Percentiles rank a stretch among this genome's conserved stretches.
phyloP scores from a whole-genome alignment of 768 basidiomycete species.

The Russula lepida region DNA sequence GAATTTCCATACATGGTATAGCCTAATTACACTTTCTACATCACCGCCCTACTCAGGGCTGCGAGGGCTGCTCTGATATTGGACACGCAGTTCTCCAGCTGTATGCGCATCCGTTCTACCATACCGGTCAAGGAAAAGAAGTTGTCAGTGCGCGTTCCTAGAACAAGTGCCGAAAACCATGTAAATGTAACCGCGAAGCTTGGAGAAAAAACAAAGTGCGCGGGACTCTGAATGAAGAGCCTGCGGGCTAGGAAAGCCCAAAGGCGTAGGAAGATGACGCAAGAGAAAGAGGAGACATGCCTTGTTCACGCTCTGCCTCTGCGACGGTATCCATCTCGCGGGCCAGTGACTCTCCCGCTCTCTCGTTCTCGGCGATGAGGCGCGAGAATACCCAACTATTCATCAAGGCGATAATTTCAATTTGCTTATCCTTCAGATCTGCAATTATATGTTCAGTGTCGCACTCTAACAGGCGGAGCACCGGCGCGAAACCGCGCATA shows the following conservation, averaged over 20 bases:
- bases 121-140: not conserved
- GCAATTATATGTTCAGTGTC: not conserved
- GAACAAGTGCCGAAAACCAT: not conserved
- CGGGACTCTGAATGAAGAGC: not conserved
- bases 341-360: slow-evolving; percentile 14
- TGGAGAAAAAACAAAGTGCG: not conserved
- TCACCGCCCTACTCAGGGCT: slow-evolving; percentile 8
- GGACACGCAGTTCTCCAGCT: slow-evolving; percentile 14
- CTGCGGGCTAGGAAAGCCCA: slow-evolving; percentile 4
- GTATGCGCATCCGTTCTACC: slow-evolving; percentile 16
- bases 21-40: not conserved
- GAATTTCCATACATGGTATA: slow-evolving; percentile 2
- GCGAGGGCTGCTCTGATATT: slow-evolving; percentile 16
- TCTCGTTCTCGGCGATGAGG: slow-evolving; percentile 13
- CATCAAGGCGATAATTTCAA: slow-evolving; percentile 11
- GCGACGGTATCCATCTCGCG: slow-evolving; percentile 15
- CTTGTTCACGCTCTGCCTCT: slow-evolving; percentile 21
- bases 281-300: slow-evolving; percentile 14
- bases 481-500: slow-evolving; percentile 13
- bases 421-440: slow-evolving; percentile 17
- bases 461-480: not conserved
- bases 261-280: not conserved
- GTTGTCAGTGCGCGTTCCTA: not conserved
- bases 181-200: not conserved
- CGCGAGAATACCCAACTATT: slow-evolving; percentile 20